Conservation (phyloP, 2,329 filamentous ascomycete genomes). For the Colletotrichum phormii region DNA sequence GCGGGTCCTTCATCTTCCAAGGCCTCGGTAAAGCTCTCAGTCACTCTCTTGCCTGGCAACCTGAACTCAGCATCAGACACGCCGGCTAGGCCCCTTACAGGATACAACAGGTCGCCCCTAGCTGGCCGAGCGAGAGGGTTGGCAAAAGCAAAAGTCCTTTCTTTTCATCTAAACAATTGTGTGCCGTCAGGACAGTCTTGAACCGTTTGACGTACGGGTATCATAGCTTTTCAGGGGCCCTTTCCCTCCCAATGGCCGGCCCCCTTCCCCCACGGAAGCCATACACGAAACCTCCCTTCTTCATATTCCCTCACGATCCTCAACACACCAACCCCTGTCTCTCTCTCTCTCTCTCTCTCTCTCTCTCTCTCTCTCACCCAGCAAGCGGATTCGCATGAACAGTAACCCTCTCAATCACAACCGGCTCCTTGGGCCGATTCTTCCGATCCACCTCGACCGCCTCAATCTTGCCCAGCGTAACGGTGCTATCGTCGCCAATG, state of each 20-base stretch:
- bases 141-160: background rate
- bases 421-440: constrained; percentile 74
- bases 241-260: background rate
- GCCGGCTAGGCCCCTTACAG: constrained; percentile 51
- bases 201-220: background rate
- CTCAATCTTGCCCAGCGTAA: constrained; percentile 78
- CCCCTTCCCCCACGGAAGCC: background rate
- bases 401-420: constrained; percentile 76
- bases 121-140: background rate
- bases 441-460: constrained; percentile 81
- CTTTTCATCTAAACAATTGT: background rate
- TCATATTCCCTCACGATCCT: background rate
- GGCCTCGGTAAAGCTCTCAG: constrained; percentile 45
- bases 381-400: constrained; percentile 86
- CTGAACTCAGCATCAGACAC: constrained; percentile 55
- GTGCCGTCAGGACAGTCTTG: background rate
- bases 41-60: constrained; percentile 51
- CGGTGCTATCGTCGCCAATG: constrained; percentile 71
- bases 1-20: constrained; percentile 53
- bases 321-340: background rate
- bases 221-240: background rate
- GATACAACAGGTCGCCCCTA: constrained; percentile 40
- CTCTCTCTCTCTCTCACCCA: constrained; percentile 50
- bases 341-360: too few species aligned
- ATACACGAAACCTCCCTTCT: background rate